Base-by-base conservation (phyloP, 495 filamentous ascomycete species). In the Penicillium psychrofluorescens region DNA sequence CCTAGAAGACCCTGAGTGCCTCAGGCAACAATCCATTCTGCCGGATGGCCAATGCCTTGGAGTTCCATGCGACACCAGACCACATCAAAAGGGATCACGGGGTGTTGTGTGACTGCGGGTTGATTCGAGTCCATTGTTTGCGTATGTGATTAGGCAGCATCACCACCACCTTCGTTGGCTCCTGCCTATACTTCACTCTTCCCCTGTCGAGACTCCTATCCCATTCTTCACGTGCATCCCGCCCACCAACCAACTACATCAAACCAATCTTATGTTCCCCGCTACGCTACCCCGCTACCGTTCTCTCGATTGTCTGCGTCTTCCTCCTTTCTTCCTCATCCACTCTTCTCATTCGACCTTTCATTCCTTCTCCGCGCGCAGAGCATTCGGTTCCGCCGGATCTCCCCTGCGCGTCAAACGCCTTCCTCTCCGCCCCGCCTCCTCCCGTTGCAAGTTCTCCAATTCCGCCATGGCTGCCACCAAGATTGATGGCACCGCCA, bases 401-500 rank as follows among this genome's bases (percentile, higher is more conserved):
- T 49, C 55, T 55, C 44, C 51, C 40, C 35, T 38, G 32, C 32
- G 37, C n/a, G n/a, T 35, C 36, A 28, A 15, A 22, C 22, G 2
- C 22, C 34, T 37, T 47, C 50, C 40, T 43, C 43, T 14, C 36
- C 40, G 38, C 32, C 31, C 52, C 41, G 42, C 47, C 36, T 29
- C 49, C 54, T 47, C 41, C 38, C 43, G 42, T 46, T 55, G 75
- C 51, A 44, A 40, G 34, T 79, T 80, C 54, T 80, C 75, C 45
- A 66, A 56, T 31, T 59, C 63, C 51, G 70, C 71, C 45, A 95
- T 94, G 88, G 78, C 81, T 52, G 91, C 88, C 48, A 78, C 80
- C 58, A 95, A 86, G 73, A 92, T 98, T 58, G 91, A 98, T 70
- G 92, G 92, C 64, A 95, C 86, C 28, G 87, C 86, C 50, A 90